These are phyloP conservation scores for Neurospora intermedia DNA, from an alignment of 495 filamentous ascomycete genomes.

Conservation along the genomic window DNA sequence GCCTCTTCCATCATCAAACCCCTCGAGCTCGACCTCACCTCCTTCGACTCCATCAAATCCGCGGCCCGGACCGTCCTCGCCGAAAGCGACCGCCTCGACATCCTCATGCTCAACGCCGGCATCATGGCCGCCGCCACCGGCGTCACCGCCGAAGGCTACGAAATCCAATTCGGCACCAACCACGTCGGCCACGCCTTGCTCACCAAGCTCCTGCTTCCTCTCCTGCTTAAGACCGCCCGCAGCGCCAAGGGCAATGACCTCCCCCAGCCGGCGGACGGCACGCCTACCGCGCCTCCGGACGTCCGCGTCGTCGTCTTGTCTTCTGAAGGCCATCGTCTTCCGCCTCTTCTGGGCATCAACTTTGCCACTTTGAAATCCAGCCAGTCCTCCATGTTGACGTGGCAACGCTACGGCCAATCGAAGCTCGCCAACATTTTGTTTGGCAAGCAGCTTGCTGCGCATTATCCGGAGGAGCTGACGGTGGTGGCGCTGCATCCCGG, in stretches of 20 bases:
- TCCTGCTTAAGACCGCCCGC: conserved; percentile 39
- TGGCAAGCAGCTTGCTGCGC: conserved; percentile 44
- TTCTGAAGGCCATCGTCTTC: conserved; percentile 26
- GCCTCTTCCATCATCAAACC: conserved; percentile 13
- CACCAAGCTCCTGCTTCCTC: conserved; percentile 50
- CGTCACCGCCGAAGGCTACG: conserved; percentile 53
- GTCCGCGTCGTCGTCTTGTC: conserved; percentile 35
- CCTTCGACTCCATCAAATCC: conserved; percentile 17
- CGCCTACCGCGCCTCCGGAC: conserved; percentile 9
- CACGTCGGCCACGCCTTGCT: conserved; percentile 59
- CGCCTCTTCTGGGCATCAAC: conserved; percentile 25
- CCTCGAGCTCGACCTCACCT: conserved; percentile 28
- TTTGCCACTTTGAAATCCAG: conserved; percentile 30
- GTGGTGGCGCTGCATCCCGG: conserved; percentile 58
- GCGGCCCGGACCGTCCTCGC: conserved; percentile 15
- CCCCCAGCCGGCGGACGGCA: conserved; percentile 21
- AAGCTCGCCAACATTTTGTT: conserved; percentile 68
- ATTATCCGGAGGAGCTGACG: conserved; percentile 42
- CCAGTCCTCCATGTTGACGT: conserved; percentile 20
- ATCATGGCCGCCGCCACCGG: conserved; percentile 46
- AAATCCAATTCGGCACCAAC: conserved; percentile 64
- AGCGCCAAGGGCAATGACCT: conserved; percentile 23
- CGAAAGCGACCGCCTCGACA: conserved; percentile 27
- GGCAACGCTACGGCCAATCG: conserved; percentile 48
- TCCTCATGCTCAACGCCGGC: conserved; percentile 50